phyloP scores from a whole-genome alignment of 164 flowering plant genomes.

The Brasenia schreberi region DNA sequence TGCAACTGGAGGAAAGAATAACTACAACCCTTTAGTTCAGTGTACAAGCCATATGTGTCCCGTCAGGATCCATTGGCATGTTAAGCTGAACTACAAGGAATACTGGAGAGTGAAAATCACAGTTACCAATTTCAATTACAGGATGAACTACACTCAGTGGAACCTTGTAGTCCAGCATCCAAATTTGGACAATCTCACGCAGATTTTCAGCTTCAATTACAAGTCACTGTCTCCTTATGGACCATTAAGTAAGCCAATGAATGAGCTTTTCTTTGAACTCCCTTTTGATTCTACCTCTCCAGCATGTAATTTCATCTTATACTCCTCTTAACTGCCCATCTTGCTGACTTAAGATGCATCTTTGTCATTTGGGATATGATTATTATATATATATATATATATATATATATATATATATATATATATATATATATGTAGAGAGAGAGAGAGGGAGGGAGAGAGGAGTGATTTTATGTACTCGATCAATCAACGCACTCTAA shows the following conservation, averaged over 20 bases:
- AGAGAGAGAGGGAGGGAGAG: too few species aligned
- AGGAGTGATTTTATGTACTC: neutral
- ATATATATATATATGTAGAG: too few species aligned
- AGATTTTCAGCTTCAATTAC: conserved; percentile 72
- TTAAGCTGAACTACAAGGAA: conserved; percentile 71
- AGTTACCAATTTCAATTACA: conserved; percentile 70
- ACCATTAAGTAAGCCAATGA: conserved; percentile 42
- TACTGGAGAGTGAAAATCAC: conserved; percentile 83
- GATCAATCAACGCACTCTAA: neutral
- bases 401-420: too few species aligned
- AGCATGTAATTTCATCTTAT: too few species aligned
- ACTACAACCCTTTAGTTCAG: conserved; percentile 45
- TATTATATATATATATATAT: too few species aligned
- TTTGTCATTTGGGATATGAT: too few species aligned
- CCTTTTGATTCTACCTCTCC: too few species aligned
- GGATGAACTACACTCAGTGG: conserved; percentile 75
- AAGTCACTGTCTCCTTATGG: conserved; percentile 67
- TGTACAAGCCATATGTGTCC: conserved; percentile 93
- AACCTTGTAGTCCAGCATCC: conserved; percentile 81
- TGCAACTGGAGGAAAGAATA: conserved; percentile 21
- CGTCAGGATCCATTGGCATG: conserved; percentile 81
- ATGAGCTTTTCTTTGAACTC: neutral
- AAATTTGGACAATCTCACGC: conserved; percentile 66
- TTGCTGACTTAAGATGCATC: too few species aligned
- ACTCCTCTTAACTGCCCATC: too few species aligned